Base-by-base conservation (phyloP, 306 rosid genomes). In the Medicago lupulina region DNA sequence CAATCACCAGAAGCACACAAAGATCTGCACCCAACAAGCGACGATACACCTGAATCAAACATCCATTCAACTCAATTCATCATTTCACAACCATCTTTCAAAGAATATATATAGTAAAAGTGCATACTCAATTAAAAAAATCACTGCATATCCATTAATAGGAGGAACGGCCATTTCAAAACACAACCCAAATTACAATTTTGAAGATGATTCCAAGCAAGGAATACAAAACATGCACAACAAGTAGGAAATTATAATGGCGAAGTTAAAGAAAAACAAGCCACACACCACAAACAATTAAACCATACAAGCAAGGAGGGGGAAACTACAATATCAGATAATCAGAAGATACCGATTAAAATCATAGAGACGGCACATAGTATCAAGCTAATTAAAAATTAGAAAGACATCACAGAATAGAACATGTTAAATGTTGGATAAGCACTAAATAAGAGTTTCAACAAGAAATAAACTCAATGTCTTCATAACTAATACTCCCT, bases 1-100 rank as follows among this genome's bases (percentile, higher is more conserved):
- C 84, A 90, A 90, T 90, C 98, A 87, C 95, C 92, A 90, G 96
- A 94, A 90, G 88, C 89, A 90, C 86, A 94, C 71, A 94, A 94
- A 91, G 93, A 94, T 91, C 97, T 83, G 91, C 89, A 84, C 90
- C 96, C 93, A 94, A 94, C 87, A 91, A 87, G 88, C 89, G 78
- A 76, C 85, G 89, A 87, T 75, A 88, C 79, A 94, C 97, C 95
- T 88, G 96, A 94, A 92, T 90, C 91, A 94, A 90, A 91, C 84
- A 94, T 76, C 84, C 91, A 94, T 85, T 83, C 83, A 90, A 81
- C 97, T 89, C 89, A 93, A 91, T 84, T 80, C 90, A 90, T 92
- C 92, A 81, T 81, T 86, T 84, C 70, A 83, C 86, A 73, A 73
- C 79, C 78, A 84, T 65, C 93, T 81, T 19, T 70, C 76, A 65